Conservation (phyloP, 768 basidiomycete species). For the Calvatia gigantea region DNA sequence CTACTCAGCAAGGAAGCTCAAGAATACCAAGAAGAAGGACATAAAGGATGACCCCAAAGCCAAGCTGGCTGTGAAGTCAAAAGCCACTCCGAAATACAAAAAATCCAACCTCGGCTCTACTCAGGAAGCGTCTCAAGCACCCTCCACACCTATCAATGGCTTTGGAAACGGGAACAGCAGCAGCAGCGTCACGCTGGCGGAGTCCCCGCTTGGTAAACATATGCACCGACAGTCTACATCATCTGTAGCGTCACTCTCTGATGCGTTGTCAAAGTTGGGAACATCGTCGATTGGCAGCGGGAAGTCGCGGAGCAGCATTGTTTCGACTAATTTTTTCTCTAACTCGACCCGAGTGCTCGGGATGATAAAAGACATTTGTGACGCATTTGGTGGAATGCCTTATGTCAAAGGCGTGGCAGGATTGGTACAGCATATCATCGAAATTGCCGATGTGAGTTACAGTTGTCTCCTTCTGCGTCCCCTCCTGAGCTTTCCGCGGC, state of each 20-base stretch:
- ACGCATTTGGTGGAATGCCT: constrained; percentile 21
- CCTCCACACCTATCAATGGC: neutral
- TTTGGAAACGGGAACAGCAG: neutral
- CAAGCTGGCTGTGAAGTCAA: neutral
- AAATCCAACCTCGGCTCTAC: neutral
- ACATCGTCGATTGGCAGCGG: neutral
- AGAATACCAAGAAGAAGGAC: neutral
- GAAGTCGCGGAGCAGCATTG: neutral
- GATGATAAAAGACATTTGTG: constrained; percentile 17
- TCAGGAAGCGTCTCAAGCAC: neutral
- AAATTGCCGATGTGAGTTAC: constrained; percentile 21
- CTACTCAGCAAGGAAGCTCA: neutral
- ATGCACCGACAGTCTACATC: neutral
- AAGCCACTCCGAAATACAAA: neutral
- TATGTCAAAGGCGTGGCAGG: constrained; percentile 24
- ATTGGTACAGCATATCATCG: constrained; percentile 22
- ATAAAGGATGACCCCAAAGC: neutral
- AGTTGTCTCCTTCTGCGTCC: neutral
- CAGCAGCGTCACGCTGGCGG: neutral
- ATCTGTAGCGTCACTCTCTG: neutral
- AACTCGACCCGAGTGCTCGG: constrained; percentile 12
- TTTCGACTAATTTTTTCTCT: constrained; percentile 4
- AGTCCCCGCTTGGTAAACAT: neutral
- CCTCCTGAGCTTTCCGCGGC: neutral
- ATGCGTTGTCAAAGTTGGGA: neutral